Base-by-base conservation (phyloP, 176 grass and related monocot species). In the Eragrostis curvula region DNA sequence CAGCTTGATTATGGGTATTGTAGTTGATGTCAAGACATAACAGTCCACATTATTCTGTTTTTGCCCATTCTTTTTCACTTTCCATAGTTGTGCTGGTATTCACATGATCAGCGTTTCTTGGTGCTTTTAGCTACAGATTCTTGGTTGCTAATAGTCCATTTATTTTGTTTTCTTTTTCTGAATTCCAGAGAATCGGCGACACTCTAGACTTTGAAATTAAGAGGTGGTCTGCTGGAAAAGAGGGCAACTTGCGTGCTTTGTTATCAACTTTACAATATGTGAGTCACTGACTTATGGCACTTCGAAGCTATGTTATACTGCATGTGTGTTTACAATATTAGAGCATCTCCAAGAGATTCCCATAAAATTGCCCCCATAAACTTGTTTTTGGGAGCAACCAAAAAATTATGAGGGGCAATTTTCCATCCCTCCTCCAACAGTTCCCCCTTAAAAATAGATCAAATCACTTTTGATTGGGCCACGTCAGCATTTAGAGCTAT, bases 141-240 rank as follows among this genome's bases (percentile, higher is more conserved):
- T 70, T 63, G 29, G 75, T 24, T 84, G 17, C 81, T 89, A 78
- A 82, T 73, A 43, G 18, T 5, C 43, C 60, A 24, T 66, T 70
- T 62, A 42, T 65, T 71, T 41, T 76, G 18, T 85, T 72, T 47
- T 32, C 29, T 5, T n/a, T 72, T 79, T 57, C 51, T 94, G 61
- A 68, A 90, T 86, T 87, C 60, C 93, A 99, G 96, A 99, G 96
- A 77, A 90, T 99, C 50, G 66, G 68, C 20, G 96, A 88, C 83
- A 79, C 83, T 56, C 73, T 93, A 21, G 93, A 99, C 86, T 88
- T 93, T 23, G 96, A 99, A 84, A 96, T 99, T 75, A 99, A 90
- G 85, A 90, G 96, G 50, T 99, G 96, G 96, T 83, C 96, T 80
- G 90, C 93, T 85, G 96, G 96, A 70, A 99, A 96, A 90, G 96